Evolutionary conservation across 2,329 filamentous ascomycete species (phyloP).

Genomic region (Penicillium freii): DNA sequence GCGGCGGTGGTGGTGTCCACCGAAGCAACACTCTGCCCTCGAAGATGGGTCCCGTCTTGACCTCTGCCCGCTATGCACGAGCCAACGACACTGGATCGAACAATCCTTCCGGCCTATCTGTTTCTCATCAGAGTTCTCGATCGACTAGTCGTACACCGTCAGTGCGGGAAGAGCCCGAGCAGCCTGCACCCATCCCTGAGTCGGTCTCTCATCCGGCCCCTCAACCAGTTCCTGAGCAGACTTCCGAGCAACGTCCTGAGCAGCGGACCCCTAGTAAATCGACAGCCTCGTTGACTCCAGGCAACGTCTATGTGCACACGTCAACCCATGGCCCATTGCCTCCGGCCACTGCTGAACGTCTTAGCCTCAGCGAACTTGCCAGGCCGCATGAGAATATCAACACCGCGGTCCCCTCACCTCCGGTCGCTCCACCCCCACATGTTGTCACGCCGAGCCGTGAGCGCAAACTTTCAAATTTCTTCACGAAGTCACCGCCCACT

Average conservation of each 20-base stretch:
- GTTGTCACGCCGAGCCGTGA: slow-evolving; percentile 62
- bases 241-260: neutral
- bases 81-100: slow-evolving; percentile 53
- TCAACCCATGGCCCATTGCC: slow-evolving; percentile 35
- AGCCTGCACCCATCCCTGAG: neutral
- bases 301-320: slow-evolving; percentile 30
- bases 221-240: neutral
- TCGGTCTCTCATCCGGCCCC: neutral
- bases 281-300: slow-evolving; percentile 18
- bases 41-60: slow-evolving; percentile 75
- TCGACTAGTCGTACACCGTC: slow-evolving; percentile 32
- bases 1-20: slow-evolving; percentile 60
- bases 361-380: slow-evolving; percentile 14
- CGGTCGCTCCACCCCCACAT: slow-evolving; percentile 39
- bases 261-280: slow-evolving; percentile 9
- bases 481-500: slow-evolving; percentile 65
- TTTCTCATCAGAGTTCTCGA: slow-evolving; percentile 32
- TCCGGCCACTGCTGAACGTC: slow-evolving; percentile 19
- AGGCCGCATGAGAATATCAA: slow-evolving; percentile 45
- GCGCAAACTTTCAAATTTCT: slow-evolving; percentile 65
- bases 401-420: slow-evolving; percentile 45
- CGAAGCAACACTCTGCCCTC: slow-evolving; percentile 91
- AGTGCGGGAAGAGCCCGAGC: slow-evolving; percentile 18
- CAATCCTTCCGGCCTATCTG: slow-evolving; percentile 37
- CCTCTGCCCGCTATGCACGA: slow-evolving; percentile 65